Evolutionary conservation across 148 eudicot genomes (phyloP).

Genomic region (Arctostaphylos glauca): DNA sequence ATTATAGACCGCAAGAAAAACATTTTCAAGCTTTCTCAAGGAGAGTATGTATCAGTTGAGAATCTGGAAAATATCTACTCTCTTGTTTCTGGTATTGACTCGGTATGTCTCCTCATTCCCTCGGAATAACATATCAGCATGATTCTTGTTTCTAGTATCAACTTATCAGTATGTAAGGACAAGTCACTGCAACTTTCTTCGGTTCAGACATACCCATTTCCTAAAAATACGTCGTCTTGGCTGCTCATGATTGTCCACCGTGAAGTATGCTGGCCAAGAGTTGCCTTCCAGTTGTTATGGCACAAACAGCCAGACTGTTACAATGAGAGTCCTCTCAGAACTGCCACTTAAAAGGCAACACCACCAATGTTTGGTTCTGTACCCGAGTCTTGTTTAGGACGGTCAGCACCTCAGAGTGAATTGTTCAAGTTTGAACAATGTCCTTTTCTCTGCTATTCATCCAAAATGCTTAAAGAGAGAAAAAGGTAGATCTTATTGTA

Average conservation of each 20-base stretch:
- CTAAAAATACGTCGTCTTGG: background rate
- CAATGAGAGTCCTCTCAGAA: background rate
- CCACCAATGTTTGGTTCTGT: background rate
- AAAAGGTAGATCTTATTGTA: background rate
- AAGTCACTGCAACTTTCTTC: background rate
- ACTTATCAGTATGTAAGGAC: background rate
- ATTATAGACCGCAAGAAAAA: constrained; percentile 95
- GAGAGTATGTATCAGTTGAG: constrained; percentile 93
- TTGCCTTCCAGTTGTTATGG: background rate
- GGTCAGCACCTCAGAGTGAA: constrained; percentile 1
- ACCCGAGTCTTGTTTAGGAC: background rate
- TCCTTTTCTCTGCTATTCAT: background rate
- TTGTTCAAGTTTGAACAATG: background rate
- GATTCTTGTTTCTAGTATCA: background rate
- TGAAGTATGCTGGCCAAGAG: background rate
- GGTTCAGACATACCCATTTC: background rate
- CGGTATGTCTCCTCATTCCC: constrained; percentile 38
- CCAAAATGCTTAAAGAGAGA: no score
- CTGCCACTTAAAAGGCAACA: background rate
- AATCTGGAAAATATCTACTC: constrained; percentile 76
- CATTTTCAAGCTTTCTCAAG: constrained; percentile 98
- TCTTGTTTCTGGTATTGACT: constrained; percentile 51
- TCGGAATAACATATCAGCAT: background rate
- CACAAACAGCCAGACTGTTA: background rate
- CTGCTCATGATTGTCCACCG: background rate